Base-by-base conservation (phyloP, 495 filamentous ascomycete genomes). In the Neurospora africana region DNA sequence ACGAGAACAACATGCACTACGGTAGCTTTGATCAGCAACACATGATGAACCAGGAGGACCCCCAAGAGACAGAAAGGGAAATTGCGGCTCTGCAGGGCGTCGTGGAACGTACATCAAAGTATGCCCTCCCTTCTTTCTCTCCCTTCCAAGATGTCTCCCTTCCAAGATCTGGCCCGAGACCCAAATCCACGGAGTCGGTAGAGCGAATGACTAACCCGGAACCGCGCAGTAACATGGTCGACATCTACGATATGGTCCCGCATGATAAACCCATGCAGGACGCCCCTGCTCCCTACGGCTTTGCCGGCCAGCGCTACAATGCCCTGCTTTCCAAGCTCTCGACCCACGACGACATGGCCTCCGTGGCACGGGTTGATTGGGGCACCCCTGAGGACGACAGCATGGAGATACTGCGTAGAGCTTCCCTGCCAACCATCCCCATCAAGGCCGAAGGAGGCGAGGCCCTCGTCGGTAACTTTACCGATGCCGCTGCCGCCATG, bases 211-310 rank as follows among this genome's bases (percentile, higher is more conserved):
- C 81, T 84, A 71, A 84, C 77, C 7, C 3, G 36, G 35, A 65
- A 65, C 65, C 73, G 61, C 73, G 71, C 74, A 88, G 86, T 71
- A 86, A 86, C 77, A 83, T 88, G 71, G 86, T 88, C 70, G 86
- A 88, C 77, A 86, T 88, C 69, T 88, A 87, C 80, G 86, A 87
- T 67, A 87, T 88, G 76, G 81, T 84, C 19, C 84, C 85, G 37
- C 83, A 85, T 70, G 83, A 83, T 72, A 75, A 76, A 67, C 53
- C 65, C 67, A 47, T 73, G 77, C 41, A 71, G 67, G 68, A 75
- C 70, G 72, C 76, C 74, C 76, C 79, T 40, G 74, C 76, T 70
- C 75, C 79, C n/a, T 78, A 76, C 74, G 73, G 78, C 74, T 80
- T 82, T 68, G 79, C 79, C 47, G 82, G 79, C 68, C 84, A 83